Evolutionary conservation across 306 rosid genomes (phyloP).

Genomic region (Cajanus cajan): DNA sequence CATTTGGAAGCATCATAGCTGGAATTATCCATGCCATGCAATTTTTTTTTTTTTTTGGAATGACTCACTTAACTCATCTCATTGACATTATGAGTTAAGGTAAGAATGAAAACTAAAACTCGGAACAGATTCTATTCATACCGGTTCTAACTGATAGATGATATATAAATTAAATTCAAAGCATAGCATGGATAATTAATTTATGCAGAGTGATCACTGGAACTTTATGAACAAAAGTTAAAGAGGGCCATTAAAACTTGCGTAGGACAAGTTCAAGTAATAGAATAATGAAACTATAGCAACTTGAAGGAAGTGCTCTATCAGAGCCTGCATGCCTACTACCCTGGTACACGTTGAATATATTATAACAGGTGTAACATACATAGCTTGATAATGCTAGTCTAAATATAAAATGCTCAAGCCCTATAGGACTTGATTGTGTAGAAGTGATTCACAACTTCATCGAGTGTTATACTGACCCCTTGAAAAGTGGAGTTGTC

Average conservation of each 20-base stretch:
- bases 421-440: not conserved
- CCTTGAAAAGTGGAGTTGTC: not conserved
- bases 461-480: slow-evolving; percentile 11
- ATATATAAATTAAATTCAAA: not conserved
- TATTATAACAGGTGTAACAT: slow-evolving; percentile 2
- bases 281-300: not conserved
- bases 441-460: not conserved
- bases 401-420: not conserved
- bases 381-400: slow-evolving; percentile 8
- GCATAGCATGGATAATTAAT: not conserved
- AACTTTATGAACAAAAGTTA: not conserved
- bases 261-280: not conserved
- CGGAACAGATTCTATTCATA: not conserved
- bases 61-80: not conserved
- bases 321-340: slow-evolving; percentile 2
- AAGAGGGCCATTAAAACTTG: not conserved
- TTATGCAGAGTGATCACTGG: not conserved
- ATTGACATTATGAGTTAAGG: not conserved
- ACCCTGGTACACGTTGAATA: not conserved
- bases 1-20: not conserved
- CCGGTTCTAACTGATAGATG: not conserved
- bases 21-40: not conserved
- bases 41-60: not conserved
- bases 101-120: not conserved
- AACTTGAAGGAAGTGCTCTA: not conserved